phyloP scores from a whole-genome alignment of 1,284 basidiomycete genomes.

The Mycena citricolor region DNA sequence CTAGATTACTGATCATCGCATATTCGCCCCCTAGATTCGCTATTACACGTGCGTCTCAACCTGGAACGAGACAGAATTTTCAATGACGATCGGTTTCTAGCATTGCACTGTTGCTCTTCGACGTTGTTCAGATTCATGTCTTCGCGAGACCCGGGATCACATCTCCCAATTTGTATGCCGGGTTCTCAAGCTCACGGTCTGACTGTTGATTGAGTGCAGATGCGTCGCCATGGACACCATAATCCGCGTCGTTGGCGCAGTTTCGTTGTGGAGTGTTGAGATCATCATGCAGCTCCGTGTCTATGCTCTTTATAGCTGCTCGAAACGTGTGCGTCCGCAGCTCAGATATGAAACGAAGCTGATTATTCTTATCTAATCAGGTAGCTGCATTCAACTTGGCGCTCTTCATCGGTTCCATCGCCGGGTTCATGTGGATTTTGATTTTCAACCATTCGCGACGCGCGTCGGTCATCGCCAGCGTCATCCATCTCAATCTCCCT shows the following conservation, averaged over 20 bases:
- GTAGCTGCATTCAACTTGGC: slow-evolving; percentile 36
- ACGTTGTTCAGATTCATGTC: slow-evolving; percentile 41
- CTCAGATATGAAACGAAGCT: background rate
- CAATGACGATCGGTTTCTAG: slow-evolving; percentile 18
- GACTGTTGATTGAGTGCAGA: slow-evolving; percentile 22
- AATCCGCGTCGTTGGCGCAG: slow-evolving; percentile 37
- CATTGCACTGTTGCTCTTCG: slow-evolving; percentile 39
- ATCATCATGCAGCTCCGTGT: slow-evolving; percentile 41
- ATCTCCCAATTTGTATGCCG: slow-evolving; percentile 32
- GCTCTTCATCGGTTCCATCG: slow-evolving; percentile 39
- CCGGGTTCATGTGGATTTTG: slow-evolving; percentile 38
- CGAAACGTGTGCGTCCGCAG: slow-evolving; percentile 30
- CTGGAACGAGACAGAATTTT: too few relatives aligned
- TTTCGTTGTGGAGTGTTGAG: slow-evolving; percentile 38
- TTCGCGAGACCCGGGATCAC: slow-evolving; percentile 35
- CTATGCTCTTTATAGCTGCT: slow-evolving; percentile 38
- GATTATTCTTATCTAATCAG: slow-evolving; percentile 20
- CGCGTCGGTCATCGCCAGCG: slow-evolving; percentile 32
- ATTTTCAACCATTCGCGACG: slow-evolving; percentile 35
- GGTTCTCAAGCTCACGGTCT: slow-evolving; percentile 2
- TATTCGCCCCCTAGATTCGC: slow-evolving; percentile 33
- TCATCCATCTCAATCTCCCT: slow-evolving; percentile 37
- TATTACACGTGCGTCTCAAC: slow-evolving; percentile 34
- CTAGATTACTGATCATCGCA: background rate
- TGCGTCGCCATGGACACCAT: slow-evolving; percentile 39